Percentiles rank a stretch among this genome's conserved stretches.
These are phyloP conservation scores for Hypoxylon lenormandii DNA, from an alignment of 495 filamentous ascomycete species.

Conservation along the genomic window DNA sequence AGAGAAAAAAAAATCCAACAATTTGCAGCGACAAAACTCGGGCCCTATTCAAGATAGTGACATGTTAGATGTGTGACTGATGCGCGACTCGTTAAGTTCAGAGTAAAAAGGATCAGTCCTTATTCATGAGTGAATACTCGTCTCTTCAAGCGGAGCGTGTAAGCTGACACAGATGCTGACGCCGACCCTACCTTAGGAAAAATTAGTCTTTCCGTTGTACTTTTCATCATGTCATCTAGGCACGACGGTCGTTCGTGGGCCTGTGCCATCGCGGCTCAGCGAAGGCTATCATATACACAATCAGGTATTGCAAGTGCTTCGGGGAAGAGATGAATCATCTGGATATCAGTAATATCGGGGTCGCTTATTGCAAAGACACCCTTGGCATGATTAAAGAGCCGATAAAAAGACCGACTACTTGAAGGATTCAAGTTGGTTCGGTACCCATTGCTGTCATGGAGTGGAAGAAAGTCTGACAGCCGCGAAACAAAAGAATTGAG, in stretches of 20 bases:
- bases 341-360: too few relatives aligned
- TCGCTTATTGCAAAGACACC: too few relatives aligned
- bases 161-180: constrained; percentile 18
- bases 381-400: too few relatives aligned
- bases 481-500: too few relatives aligned
- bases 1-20: constrained; percentile 3
- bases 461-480: too few relatives aligned
- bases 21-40: constrained; percentile 8
- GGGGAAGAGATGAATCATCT: too few relatives aligned
- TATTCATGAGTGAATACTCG: not conserved
- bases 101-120: not conserved
- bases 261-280: not conserved
- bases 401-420: too few relatives aligned
- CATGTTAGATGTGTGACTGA: not conserved
- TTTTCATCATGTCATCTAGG: not conserved
- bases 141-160: constrained; percentile 14
- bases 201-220: not conserved
- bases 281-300: too few relatives aligned
- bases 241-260: not conserved
- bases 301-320: not conserved
- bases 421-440: too few relatives aligned
- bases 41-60: not conserved
- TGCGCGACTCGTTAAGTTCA: not conserved
- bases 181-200: constrained; percentile 1
- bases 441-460: too few relatives aligned